phyloP scores from a whole-genome alignment of 176 grass and related monocot genomes.

The bread wheat (Triticum aestivum) region DNA sequence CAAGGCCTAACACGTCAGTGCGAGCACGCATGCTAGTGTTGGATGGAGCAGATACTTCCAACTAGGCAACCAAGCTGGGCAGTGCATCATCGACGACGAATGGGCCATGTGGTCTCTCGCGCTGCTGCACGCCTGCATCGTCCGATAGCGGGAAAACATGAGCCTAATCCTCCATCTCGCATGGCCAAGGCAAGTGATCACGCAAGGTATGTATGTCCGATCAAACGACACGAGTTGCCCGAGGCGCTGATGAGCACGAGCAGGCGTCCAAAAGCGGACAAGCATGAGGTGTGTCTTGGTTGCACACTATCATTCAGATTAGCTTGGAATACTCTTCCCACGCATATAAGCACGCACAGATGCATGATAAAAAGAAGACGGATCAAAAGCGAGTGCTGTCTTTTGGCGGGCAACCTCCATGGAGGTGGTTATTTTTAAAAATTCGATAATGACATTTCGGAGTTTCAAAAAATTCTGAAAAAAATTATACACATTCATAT shows the following conservation, averaged over 20 bases:
- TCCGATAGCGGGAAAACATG: not conserved
- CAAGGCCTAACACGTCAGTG: not conserved
- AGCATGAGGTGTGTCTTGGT: not conserved
- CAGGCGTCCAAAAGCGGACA: not conserved
- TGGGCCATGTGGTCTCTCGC: too few relatives aligned
- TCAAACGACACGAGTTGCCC: not conserved
- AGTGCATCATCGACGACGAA: not conserved
- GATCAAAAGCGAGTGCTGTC: too few relatives aligned
- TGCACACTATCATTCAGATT: not conserved
- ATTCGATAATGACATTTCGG: too few relatives aligned
- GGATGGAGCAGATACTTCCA: not conserved
- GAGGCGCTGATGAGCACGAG: not conserved
- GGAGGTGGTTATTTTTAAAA: too few relatives aligned
- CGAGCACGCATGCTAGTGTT: not conserved
- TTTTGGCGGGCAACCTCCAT: too few relatives aligned
- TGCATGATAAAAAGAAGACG: too few relatives aligned
- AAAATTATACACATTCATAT: too few relatives aligned
- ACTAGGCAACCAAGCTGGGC: not conserved
- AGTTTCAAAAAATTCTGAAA: too few relatives aligned
- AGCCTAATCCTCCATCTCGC: too few relatives aligned
- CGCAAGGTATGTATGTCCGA: too few relatives aligned
- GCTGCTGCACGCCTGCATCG: too few relatives aligned
- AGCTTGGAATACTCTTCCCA: not conserved
- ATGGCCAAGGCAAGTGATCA: not conserved
- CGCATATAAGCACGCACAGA: too few relatives aligned